Evolutionary conservation across 2,329 filamentous ascomycete genomes (phyloP), one percentile per base, ranked within the genome.

Genomic region (Triangularia verruculosa): DNA sequence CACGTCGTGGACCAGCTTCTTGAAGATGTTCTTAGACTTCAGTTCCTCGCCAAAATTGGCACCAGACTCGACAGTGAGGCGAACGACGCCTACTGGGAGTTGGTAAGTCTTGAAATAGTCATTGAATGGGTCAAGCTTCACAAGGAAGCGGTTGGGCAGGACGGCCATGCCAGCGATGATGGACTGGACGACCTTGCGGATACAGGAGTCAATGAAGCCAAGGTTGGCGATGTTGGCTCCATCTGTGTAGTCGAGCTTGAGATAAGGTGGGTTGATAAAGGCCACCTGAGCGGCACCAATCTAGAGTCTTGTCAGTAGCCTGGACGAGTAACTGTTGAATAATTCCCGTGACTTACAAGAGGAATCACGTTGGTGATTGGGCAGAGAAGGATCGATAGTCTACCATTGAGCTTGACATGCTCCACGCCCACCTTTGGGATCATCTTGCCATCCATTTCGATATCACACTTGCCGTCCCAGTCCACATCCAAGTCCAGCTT

Each of bases 21-120:
- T 71, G 11, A 82, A 70, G 3, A 82, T 68, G 27, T 72, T 74
- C 67, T 74, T 77, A 30, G 74, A 75, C 15, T 75, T 72, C 59
- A 72, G 74, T 69, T 77, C 76, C 66, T 78, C 77, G 8, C 77
- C 76, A 1, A 74, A 73, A 1, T 72, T 69, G 43, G 78, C 73
- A 17, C 74, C 77, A 5, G 69, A 75, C 62, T 77, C 76, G 27
- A 82, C 65, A 0, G 78, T 82, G 4, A 82, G 67, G 13, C 79
- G 79, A 9, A 82, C 66, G 5, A 78, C 72, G 53, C 80, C 80
- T 4, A 76, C 67, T 22, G 78, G 77, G 15, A 75, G 77, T 55
- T 79, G 74, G 71, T 79, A 80, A 0, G 79, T 79, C 70, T 77
- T 77, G 75, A 82, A 81, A 70, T 77, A 82, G 72, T 82, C 79